phyloP scores from a whole-genome alignment of 345 rosid species.

The Streptanthus diversifolius region DNA sequence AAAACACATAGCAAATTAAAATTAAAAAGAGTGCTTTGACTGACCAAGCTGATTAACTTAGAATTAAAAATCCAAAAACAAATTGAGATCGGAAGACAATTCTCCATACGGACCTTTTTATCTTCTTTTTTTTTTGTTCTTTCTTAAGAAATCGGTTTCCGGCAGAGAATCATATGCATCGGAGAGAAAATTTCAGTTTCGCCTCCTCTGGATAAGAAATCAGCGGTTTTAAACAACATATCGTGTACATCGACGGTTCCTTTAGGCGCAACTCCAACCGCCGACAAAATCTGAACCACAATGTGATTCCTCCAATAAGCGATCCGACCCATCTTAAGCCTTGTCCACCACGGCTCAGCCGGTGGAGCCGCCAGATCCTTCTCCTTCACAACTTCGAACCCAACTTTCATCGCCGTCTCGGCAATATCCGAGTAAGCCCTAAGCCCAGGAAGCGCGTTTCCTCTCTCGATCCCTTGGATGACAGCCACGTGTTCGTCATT shows the following conservation, averaged over 20 bases:
- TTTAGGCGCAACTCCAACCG: constrained; percentile 81
- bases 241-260: constrained; percentile 98
- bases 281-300: constrained; percentile 59
- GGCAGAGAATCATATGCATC: constrained; percentile 95
- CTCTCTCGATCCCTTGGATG: constrained; percentile 90
- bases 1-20: constrained; percentile 5
- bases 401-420: constrained; percentile 60
- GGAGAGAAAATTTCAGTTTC: constrained; percentile 87
- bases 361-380: constrained; percentile 89
- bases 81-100: constrained; percentile 12
- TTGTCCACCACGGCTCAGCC: constrained; percentile 78
- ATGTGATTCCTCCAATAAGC: constrained; percentile 97
- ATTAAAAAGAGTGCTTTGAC: constrained; percentile 26
- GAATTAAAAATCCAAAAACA: constrained; percentile 10
- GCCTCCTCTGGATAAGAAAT: constrained; percentile 75
- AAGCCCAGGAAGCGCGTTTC: constrained; percentile 88
- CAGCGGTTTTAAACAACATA: constrained; percentile 85
- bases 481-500: constrained; percentile 68
- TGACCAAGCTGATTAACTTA: constrained; percentile 8
- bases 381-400: constrained; percentile 83
- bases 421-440: constrained; percentile 64
- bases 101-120: neutral
- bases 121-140: too few relatives aligned
- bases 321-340: constrained; percentile 85
- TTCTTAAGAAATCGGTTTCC: constrained; percentile 63